Conservation (phyloP, 2,329 filamentous ascomycete genomes). For the Fusarium brevicatenulatum region DNA sequence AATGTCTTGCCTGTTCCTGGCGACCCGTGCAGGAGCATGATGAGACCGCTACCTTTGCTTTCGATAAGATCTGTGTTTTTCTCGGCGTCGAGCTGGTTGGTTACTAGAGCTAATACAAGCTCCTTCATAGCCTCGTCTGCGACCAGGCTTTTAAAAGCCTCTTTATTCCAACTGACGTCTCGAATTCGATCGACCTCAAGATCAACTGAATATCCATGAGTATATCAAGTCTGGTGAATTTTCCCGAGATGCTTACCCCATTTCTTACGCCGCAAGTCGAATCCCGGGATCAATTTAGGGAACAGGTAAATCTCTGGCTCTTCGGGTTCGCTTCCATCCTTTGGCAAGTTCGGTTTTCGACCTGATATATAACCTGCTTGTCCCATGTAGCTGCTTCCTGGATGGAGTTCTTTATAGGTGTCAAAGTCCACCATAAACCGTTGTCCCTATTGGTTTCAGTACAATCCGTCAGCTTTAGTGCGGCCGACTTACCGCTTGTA, state of each 20-base stretch:
- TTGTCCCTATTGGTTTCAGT: slow-evolving; percentile 1
- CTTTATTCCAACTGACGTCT: background rate
- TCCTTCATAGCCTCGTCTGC: slow-evolving; percentile 11
- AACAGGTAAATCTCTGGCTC: slow-evolving; percentile 8
- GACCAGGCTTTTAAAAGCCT: background rate
- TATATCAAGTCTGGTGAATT: accelerated
- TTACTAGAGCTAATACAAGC: background rate
- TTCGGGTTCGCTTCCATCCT: background rate
- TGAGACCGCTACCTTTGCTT: slow-evolving; percentile 9
- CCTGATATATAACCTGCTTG: background rate
- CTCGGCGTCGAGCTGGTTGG: slow-evolving; percentile 11
- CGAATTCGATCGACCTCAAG: slow-evolving; percentile 1
- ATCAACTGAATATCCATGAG: background rate
- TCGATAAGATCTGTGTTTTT: slow-evolving; percentile 18
- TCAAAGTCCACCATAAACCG: slow-evolving; percentile 17
- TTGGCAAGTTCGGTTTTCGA: background rate
- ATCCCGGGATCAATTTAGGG: background rate
- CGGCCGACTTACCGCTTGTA: background rate
- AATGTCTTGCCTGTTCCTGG: slow-evolving; percentile 23
- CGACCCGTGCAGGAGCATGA: background rate
- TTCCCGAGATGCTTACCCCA: background rate
- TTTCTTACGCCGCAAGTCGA: slow-evolving; percentile 11
- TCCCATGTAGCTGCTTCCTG: background rate
- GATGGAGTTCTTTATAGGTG: slow-evolving; percentile 12
- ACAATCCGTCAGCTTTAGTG: accelerated